Evolutionary conservation across 805 yeast species (phyloP).

Genomic region (Candida hispaniensis): DNA sequence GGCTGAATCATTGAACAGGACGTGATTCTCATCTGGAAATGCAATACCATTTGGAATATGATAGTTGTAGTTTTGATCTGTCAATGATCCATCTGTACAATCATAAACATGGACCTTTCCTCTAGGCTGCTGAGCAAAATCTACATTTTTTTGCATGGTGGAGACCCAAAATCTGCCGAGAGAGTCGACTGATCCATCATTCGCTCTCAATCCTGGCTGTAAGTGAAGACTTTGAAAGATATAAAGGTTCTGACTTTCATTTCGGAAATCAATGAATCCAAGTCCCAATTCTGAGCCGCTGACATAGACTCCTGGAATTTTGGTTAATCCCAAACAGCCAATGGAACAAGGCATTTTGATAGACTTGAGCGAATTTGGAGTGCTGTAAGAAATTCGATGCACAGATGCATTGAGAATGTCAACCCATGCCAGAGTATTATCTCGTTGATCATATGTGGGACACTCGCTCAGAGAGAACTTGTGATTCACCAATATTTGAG

Average conservation of each 20-base stretch:
- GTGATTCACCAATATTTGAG: conserved; percentile 21
- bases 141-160: conserved; percentile 40
- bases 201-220: conserved; percentile 41
- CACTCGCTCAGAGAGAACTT: conserved; percentile 26
- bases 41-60: conserved; percentile 65
- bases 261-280: conserved; percentile 2
- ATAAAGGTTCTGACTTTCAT: too few species aligned
- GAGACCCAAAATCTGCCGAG: conserved; percentile 74
- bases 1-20: conserved; percentile 47
- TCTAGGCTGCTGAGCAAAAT: conserved; percentile 24
- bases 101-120: conserved; percentile 46
- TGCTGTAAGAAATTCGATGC: conserved; percentile 19
- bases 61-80: conserved; percentile 33
- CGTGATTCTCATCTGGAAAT: conserved; percentile 37
- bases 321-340: conserved; percentile 6
- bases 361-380: not conserved
- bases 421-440: conserved; percentile 26
- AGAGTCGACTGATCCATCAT: conserved; percentile 75
- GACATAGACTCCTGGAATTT: conserved; percentile 7
- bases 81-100: conserved; percentile 22
- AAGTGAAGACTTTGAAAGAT: too few species aligned
- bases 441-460: conserved; percentile 27
- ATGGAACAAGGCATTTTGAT: conserved; percentile 6
- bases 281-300: conserved; percentile 10
- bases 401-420: conserved; percentile 24